Evolutionary conservation across 257 asterid species (phyloP), one percentile per base, ranked within the genome.

Genomic region (Solanum phureja): DNA sequence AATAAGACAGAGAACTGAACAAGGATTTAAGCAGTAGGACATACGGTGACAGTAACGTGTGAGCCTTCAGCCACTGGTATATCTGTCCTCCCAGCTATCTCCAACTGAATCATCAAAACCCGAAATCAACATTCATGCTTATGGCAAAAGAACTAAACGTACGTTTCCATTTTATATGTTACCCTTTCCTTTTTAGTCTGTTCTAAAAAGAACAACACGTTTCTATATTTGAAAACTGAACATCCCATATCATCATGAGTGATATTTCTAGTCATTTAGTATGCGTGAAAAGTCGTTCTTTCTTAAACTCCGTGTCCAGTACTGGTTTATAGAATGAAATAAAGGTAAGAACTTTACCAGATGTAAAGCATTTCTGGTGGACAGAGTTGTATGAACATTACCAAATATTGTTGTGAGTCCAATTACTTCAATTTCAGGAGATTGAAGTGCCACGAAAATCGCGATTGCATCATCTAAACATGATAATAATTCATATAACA

Each of bases 51-150:
- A 40, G 99, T 95, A 86, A 95, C 96, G 87, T 95, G 98, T 89
- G 98, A 95, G 90, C 99, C 99, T 93, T 97, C 98, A 79, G 99
- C 98, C 86, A 95, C 99, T 7, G 98, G 99, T 71, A 95, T 95
- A 87, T 95, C 98, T 10, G 98, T 93, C 93, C 98, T 92, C 88
- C 95, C 98, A 19, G 98, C 98, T 85, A 95, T 87, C 91, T 97
- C 99, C 94, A 97, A 88, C 98, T 97, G 95, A 83, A 90, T 79
- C 56, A 89, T 24, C 73, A 90, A 35, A 75, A 58, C 19, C 44
- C 11, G 73, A 33, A 87, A 87, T 56, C 58, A 40, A 76, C 40
- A 69, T 66, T 27, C 19, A 19, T 52, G n/a, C 56, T 58, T n/a
- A 37, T 37, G 14, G 83, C 21, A 35, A 74, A 23, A 74, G 83